A percentile compares a stretch with the other conserved stretches of the same genome.
phyloP scores from a whole-genome alignment of 441 rosid genomes.

The Adansonia madagascariensis region DNA sequence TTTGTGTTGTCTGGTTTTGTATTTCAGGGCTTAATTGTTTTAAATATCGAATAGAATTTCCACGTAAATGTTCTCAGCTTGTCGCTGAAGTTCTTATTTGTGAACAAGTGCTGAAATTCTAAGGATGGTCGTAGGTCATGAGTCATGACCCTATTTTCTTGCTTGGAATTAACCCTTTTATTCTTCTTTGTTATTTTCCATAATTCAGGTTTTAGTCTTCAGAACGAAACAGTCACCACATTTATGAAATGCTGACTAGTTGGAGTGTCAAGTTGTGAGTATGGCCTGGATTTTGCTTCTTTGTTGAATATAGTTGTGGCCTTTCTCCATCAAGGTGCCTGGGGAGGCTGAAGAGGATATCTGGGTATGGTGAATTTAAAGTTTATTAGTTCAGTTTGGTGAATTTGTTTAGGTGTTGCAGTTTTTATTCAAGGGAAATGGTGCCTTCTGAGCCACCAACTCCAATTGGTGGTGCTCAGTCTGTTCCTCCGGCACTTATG shows the following conservation, averaged over 20 bases:
- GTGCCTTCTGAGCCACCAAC: constrained; percentile 36
- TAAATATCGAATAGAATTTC: background rate
- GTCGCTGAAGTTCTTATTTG: constrained; percentile 8
- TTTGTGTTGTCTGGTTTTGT: constrained; percentile 3
- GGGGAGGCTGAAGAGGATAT: constrained; percentile 2
- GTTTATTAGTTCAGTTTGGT: constrained; percentile 13
- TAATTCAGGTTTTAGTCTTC: constrained; percentile 15
- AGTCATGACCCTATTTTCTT: background rate
- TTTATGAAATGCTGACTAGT: constrained; percentile 9
- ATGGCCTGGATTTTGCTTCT: constrained; percentile 1
- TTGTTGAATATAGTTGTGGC: constrained; percentile 1
- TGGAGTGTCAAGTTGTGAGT: background rate
- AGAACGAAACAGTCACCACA: constrained; percentile 1
- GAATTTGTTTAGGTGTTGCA: constrained; percentile 8
- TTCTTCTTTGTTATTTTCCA: background rate
- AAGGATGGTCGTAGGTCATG: background rate
- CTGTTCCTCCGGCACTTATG: constrained; percentile 34
- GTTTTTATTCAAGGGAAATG: constrained; percentile 30
- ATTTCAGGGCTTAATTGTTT: background rate
- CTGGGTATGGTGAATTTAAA: background rate
- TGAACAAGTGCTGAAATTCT: constrained; percentile 1
- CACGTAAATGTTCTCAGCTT: background rate
- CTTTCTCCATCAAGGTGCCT: background rate
- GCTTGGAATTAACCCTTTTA: background rate
- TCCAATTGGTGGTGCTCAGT: constrained; percentile 37